Evolutionary conservation across 148 eudicot genomes (phyloP), one percentile per base, ranked within the genome.

Genomic region (Silene uniflora): DNA sequence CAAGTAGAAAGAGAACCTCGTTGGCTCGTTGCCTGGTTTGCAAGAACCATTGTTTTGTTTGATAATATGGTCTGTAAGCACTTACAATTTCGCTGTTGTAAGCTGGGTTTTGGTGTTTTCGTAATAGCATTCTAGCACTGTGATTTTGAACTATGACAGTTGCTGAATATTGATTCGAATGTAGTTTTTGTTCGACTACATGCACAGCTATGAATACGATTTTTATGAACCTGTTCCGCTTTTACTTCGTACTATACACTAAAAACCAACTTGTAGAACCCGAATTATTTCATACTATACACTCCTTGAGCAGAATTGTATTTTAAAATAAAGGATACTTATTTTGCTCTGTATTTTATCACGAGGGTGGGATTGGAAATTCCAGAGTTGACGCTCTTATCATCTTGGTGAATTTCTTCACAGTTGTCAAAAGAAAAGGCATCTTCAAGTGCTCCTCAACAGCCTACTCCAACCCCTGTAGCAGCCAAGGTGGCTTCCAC

Each of bases 341-440:
- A 39, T 6, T 52, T 49, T 52, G 56, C 14, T 52, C 18, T 2
- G 17, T 13, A 52, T 52, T 52, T 52, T 52, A 11, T 52, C 17
- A 10, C 2, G 14, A 10, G 56, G 17, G 14, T 52, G 56, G 56
- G 17, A 52, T 1, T 25, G n/a, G 7, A 12, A 25, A 29, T 29
- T 52, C 56, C 3, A 5, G 10, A 22, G 58, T 19, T 22, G n/a
- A 69, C 27, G 55, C 17, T 63, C 65, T 76, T 65, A 71, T 75
- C 70, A 46, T 73, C 27, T 44, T 44, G 24, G 0, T 14, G 78
- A 24, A 25, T 58, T 29, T 44, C 3, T 67, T 66, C 74, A 52
- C 84, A 93, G 98, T 74, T 87, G 71, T 78, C 83, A 24, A 83
- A 85, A 70, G 88, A 87, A 74, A 82, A 83, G 73, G 83, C 63